Evolutionary conservation across 2,329 filamentous ascomycete species (phyloP).

Genomic region (Talaromyces sp.): DNA sequence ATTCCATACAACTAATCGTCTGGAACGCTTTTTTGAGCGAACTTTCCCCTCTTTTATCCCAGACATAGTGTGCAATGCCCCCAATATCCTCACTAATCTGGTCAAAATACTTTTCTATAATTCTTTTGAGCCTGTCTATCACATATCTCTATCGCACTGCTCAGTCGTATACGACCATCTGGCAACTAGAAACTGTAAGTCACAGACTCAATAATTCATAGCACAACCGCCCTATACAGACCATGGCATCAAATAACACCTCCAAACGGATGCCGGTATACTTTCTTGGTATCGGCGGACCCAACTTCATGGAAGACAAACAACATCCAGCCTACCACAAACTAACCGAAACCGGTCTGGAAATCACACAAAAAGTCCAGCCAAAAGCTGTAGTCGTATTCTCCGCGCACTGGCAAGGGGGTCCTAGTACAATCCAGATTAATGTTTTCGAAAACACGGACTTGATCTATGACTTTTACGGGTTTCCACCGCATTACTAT

Average conservation of each 20-base stretch:
- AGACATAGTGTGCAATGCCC: background rate
- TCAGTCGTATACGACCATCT: background rate
- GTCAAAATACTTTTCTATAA: background rate
- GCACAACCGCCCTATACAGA: background rate
- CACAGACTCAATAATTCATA: background rate
- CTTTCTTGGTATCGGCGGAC: conserved; percentile 51
- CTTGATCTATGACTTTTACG: conserved; percentile 72
- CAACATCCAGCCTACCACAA: conserved; percentile 64
- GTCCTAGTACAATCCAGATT: conserved; percentile 56
- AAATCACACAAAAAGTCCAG: conserved; percentile 68
- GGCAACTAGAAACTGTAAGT: background rate
- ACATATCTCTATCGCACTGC: background rate
- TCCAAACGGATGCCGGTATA: conserved; percentile 47
- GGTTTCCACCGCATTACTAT: conserved; percentile 68
- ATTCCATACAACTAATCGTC: background rate
- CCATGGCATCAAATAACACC: background rate
- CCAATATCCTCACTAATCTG: background rate
- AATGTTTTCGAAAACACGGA: conserved; percentile 64
- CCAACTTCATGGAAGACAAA: conserved; percentile 16
- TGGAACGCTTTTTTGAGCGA: background rate
- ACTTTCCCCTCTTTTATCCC: background rate
- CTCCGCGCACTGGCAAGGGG: conserved; percentile 72
- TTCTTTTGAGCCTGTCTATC: conserved; percentile 11
- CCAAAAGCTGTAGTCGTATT: conserved; percentile 72
- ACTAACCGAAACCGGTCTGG: conserved; percentile 62